A percentile compares a stretch with the other conserved stretches of the same genome.
phyloP scores from a whole-genome alignment of 257 asterid genomes.

The Linderniella brevidens region DNA sequence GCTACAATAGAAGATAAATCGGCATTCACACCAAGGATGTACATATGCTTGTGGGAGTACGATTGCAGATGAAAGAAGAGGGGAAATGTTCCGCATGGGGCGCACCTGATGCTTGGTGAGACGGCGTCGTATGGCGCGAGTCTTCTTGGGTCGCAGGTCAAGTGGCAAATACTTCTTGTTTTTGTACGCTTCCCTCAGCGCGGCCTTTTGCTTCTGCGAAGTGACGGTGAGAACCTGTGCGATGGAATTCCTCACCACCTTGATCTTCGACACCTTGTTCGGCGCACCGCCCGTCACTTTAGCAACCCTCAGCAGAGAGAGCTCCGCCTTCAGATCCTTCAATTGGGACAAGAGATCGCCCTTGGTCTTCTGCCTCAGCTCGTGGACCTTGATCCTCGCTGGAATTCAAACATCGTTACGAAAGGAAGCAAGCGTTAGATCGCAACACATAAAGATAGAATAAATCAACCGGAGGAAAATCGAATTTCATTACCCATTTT shows the following conservation, averaged over 20 bases:
- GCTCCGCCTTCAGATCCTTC: slow-evolving; percentile 48
- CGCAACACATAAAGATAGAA: too few species aligned
- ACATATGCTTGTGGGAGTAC: too few species aligned
- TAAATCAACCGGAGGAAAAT: too few species aligned
- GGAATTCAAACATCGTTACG: neutral
- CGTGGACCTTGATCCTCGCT: slow-evolving; percentile 58
- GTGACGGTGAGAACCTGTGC: slow-evolving; percentile 54
- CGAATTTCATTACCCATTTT: too few species aligned
- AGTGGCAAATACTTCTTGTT: slow-evolving; percentile 50
- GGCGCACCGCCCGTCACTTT: slow-evolving; percentile 60
- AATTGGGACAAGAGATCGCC: slow-evolving; percentile 27
- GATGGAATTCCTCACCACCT: slow-evolving; percentile 44
- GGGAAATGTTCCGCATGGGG: too few species aligned
- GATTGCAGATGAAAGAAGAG: too few species aligned
- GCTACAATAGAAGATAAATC: too few species aligned
- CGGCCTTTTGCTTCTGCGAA: slow-evolving; percentile 47
- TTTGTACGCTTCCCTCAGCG: slow-evolving; percentile 39
- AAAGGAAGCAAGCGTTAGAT: too few species aligned
- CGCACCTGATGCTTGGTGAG: slow-evolving; percentile 55
- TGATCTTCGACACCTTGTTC: slow-evolving; percentile 47
- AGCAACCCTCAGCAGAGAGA: slow-evolving; percentile 39
- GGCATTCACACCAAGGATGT: too few species aligned
- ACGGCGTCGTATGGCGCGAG: slow-evolving; percentile 55
- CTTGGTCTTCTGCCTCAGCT: slow-evolving; percentile 40
- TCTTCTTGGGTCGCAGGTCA: slow-evolving; percentile 61